Evolutionary conservation across 768 basidiomycete species (phyloP).

Genomic region (Hirschioporus abietinus): DNA sequence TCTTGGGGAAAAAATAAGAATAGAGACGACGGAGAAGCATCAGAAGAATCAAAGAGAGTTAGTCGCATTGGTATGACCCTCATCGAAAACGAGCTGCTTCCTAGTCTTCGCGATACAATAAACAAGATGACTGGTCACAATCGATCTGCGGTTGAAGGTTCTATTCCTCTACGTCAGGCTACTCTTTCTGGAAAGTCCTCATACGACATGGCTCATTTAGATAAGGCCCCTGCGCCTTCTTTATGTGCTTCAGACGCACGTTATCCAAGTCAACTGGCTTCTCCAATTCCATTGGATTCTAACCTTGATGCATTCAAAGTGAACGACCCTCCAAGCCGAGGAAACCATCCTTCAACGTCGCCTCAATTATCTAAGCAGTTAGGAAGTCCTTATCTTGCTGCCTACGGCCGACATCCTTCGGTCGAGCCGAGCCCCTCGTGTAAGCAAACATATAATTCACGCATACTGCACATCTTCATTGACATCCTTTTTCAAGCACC

Average conservation of each 20-base stretch:
- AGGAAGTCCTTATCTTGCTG: not conserved
- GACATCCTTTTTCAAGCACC: not conserved
- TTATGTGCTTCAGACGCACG: not conserved
- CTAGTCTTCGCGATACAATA: conserved; percentile 67
- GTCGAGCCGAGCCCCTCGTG: not conserved
- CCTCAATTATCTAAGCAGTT: not conserved
- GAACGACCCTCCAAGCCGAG: not conserved
- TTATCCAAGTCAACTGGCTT: not conserved
- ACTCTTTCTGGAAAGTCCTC: not conserved
- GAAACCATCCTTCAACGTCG: not conserved
- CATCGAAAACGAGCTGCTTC: conserved; percentile 60
- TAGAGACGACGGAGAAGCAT: not conserved
- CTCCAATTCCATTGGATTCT: not conserved
- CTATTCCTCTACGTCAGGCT: not conserved
- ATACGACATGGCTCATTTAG: not conserved
- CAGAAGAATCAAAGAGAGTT: not conserved
- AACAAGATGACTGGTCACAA: conserved; percentile 54
- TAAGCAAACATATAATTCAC: not conserved
- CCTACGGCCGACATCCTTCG: not conserved
- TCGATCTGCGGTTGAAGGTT: not conserved
- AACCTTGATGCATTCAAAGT: not conserved
- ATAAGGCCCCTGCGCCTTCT: not conserved
- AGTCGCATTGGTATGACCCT: conserved; percentile 40
- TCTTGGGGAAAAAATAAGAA: not conserved
- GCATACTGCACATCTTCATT: not conserved